Base-by-base conservation (phyloP, 768 basidiomycete genomes). In the Trametes elegans region DNA sequence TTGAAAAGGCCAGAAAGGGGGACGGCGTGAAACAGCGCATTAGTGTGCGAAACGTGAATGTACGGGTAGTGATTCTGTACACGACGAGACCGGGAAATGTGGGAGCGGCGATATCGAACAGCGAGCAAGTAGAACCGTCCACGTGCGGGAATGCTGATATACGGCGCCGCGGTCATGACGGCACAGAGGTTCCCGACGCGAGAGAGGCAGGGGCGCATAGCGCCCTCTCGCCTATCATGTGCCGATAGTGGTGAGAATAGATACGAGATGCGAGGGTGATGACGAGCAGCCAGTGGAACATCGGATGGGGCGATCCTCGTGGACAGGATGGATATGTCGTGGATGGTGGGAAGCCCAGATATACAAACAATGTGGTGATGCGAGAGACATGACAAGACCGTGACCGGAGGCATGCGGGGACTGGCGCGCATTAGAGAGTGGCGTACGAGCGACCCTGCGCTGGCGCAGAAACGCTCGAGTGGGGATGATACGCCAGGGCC, bases 261-360 rank as follows among this genome's bases (percentile, higher is more conserved):
- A 71, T 71, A 73, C 70, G 66, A 62, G 67, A 64, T 57, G 59
- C 55, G 54, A 54, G 41, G 69, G 53, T 58, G 60, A 53, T 63
- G 61, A 53, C 54, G 51, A 52, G 61, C 52, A 62, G 57, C 53
- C 34, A 57, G 63, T 65, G 61, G 59, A 61, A 66, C 57, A 56
- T 63, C 65, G 65, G 62, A 62, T 59, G 65, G 66, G 68, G 66
- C 69, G 68, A 71, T 73, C 76, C 73, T 72, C 64, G 66, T 59
- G 70, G 80, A 83, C 81, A 74, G 81, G 79, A 82, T 80, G 81
- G 77, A 83, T 82, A 82, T 78, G 82, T 83, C 82, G 68, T 79
- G 35, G 60, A 62, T 55, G 59, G 44, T 59, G 60, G 59, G 57
- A 55, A 43, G 63, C 55, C 61, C 62, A 57, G 55, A 46, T 49